Conservation (phyloP, 1,284 basidiomycete genomes). For the Termitomyces sp. region DNA sequence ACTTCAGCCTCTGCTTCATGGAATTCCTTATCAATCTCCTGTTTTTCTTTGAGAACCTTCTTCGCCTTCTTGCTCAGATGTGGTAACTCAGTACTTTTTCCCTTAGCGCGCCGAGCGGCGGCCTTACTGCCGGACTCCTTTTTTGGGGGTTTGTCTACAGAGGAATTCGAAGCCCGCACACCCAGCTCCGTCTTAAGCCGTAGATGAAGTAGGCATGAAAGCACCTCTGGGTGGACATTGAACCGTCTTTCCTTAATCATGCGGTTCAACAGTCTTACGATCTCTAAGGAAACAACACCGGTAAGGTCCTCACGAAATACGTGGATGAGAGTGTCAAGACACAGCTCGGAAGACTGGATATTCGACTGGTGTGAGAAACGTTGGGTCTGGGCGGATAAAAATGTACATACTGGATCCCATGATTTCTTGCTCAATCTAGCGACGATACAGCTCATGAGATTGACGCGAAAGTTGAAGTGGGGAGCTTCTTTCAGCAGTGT, state of each 20-base stretch:
- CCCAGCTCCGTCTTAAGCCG: constrained; percentile 87
- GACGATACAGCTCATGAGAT: constrained; percentile 88
- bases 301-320: constrained; percentile 81
- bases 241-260: constrained; percentile 96
- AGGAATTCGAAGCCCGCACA: constrained; percentile 68
- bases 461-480: constrained; percentile 97
- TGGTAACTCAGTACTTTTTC: constrained; percentile 58
- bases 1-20: constrained; percentile 93
- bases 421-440: constrained; percentile 79
- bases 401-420: constrained; percentile 74
- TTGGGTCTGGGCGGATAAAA: not conserved
- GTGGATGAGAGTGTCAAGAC: constrained; percentile 73
- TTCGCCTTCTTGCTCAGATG: constrained; percentile 86
- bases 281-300: constrained; percentile 80
- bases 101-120: constrained; percentile 45
- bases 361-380: not conserved
- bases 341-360: constrained; percentile 70
- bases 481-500: constrained; percentile 78
- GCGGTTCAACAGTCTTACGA: constrained; percentile 87
- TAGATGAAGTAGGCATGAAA: constrained; percentile 82
- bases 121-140: constrained; percentile 44
- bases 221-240: constrained; percentile 84
- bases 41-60: constrained; percentile 76
- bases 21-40: constrained; percentile 86
- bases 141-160: constrained; percentile 50